A percentile compares a stretch with the other conserved stretches of the same genome.
These are phyloP conservation scores for Plenodomus tracheiphilus DNA, from an alignment of 2,329 filamentous ascomycete genomes.

Conservation along the genomic window DNA sequence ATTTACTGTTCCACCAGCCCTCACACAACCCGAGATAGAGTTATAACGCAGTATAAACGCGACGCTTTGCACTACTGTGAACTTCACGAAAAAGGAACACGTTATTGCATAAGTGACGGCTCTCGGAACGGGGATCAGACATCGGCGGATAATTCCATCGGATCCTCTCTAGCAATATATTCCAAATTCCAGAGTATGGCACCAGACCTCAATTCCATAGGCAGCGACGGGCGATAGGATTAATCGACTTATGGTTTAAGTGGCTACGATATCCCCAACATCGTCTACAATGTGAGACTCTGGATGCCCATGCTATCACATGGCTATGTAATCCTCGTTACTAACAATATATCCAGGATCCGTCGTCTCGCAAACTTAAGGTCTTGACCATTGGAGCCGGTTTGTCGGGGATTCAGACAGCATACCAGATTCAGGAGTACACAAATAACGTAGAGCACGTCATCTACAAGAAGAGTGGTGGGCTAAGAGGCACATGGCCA, in stretches of 20 bases:
- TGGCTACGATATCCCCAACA: conserved; percentile 47
- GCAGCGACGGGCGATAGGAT: conserved; percentile 43
- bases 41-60: too few species aligned
- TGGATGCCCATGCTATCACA: neutral
- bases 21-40: too few species aligned
- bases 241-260: conserved; percentile 49
- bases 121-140: too few species aligned
- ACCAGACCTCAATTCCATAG: conserved; percentile 48
- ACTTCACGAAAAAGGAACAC: too few species aligned
- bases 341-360: conserved; percentile 7
- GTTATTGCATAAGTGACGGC: too few species aligned
- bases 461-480: conserved; percentile 54
- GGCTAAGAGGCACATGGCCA: conserved; percentile 52
- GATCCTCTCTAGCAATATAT: too few species aligned
- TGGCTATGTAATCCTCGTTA: neutral
- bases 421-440: conserved; percentile 53
- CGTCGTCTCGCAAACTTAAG: conserved; percentile 42
- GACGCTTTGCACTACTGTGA: too few species aligned
- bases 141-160: too few species aligned
- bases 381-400: conserved; percentile 55
- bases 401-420: conserved; percentile 52
- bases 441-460: conserved; percentile 51
- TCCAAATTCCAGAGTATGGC: conserved; percentile 35
- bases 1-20: too few species aligned
- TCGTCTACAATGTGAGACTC: conserved; percentile 39